Base-by-base conservation (phyloP, 306 rosid species). In the Sicyos edulis region DNA sequence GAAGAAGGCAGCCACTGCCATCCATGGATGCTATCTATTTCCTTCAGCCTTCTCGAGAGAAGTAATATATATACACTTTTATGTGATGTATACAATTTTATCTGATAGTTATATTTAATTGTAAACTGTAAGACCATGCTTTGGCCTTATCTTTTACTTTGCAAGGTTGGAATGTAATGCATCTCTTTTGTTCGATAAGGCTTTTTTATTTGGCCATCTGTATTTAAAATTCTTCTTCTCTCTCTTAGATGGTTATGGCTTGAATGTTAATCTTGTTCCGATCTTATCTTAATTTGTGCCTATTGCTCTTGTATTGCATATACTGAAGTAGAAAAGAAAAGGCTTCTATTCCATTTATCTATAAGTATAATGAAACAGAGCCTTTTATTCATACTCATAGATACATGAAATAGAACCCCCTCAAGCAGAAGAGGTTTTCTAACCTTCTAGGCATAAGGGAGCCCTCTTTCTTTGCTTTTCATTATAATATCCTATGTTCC, bases 1-100 rank as follows among this genome's bases (percentile, higher is more conserved):
- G 87, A 86, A 87, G 95, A 75, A 87, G 99, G 86, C 99, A 93
- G 76, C 97, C 99, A 7, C 81, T 93, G 72, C 97, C 97, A 24
- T 80, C 91, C 59, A 83, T 91, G 96, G 99, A 93, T 87, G 96
- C 97, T 76, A 87, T 93, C 85, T 93, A 93, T 84, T 93, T 91
- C 82, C 81, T 93, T 75, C 97, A 93, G 80, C 99, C 99, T 52
- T 82, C 95, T 44, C 79, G 78, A 86, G 99, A 90, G 65, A 92
- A 92, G 98, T 92, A 93, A 80, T 71, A 77, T 47, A 34, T 54
- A 32, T 44, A 1, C 15, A 6, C 24, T 73, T 17, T 72, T 44
- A 20, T 74, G 40, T 26, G 21, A 16, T 54, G 29, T 62, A 68
- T 49, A 22, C 13, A 68, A 8, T 67, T 49, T 7, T 16, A 49